Percentiles rank a stretch among this genome's conserved stretches.
Conservation (phyloP, 2,329 filamentous ascomycete genomes). For the Fonsecaea multimorphosa region DNA sequence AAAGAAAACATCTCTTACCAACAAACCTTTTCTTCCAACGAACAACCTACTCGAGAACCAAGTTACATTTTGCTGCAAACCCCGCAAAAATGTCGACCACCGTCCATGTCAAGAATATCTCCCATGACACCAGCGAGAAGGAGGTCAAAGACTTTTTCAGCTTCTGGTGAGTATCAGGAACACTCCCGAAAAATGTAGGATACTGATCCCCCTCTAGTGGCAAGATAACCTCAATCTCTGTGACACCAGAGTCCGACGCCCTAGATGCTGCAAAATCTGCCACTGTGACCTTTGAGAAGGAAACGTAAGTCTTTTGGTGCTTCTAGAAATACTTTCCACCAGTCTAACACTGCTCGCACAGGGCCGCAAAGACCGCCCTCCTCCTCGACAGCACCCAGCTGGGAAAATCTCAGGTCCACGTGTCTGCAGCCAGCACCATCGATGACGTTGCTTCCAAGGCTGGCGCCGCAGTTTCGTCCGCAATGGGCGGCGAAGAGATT, state of each 20-base stretch:
- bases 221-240: slow-evolving; percentile 84
- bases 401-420: slow-evolving; percentile 75
- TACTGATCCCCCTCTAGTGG: slow-evolving; percentile 63
- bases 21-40: neutral
- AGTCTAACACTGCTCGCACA: slow-evolving; percentile 36
- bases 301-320: slow-evolving; percentile 62
- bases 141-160: slow-evolving; percentile 92
- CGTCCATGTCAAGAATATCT: slow-evolving; percentile 90
- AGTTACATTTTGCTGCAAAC: neutral
- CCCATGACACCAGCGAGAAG: slow-evolving; percentile 78
- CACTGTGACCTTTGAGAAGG: slow-evolving; percentile 95
- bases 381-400: slow-evolving; percentile 97
- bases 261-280: slow-evolving; percentile 75
- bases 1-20: neutral
- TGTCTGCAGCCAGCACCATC: slow-evolving; percentile 72
- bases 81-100: slow-evolving; percentile 60
- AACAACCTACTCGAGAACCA: neutral
- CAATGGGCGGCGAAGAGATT: slow-evolving; percentile 65
- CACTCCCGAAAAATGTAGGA: neutral
- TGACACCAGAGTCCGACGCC: slow-evolving; percentile 65
- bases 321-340: neutral
- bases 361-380: slow-evolving; percentile 91
- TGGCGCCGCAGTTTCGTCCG: slow-evolving; percentile 59
- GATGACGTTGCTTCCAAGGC: slow-evolving; percentile 68
- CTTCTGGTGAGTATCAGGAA: slow-evolving; percentile 71